Percentiles rank a stretch among this genome's conserved stretches.
Conservation (phyloP, 768 basidiomycete species). For the Panaeolus papilionaceus region DNA sequence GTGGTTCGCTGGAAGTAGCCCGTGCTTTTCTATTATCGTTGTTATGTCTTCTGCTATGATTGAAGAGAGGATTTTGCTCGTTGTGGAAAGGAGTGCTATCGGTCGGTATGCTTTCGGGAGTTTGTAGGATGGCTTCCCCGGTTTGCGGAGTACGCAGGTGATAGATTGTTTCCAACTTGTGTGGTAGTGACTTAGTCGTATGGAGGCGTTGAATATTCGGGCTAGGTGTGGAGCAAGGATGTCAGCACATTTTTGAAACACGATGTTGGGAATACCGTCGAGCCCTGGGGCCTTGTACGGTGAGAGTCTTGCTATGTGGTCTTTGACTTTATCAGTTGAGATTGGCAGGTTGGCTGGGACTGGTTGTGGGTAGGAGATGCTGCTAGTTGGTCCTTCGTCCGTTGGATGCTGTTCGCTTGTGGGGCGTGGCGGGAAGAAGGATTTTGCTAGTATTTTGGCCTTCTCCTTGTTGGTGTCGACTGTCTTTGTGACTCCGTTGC, state of each 20-base stretch:
- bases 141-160: constrained; percentile 42
- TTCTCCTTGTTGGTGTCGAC: constrained; percentile 33
- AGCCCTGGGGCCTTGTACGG: constrained; percentile 38
- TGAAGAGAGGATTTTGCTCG: constrained; percentile 35
- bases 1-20: constrained; percentile 13
- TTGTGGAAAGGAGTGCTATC: constrained; percentile 39
- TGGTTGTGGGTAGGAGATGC: constrained; percentile 37
- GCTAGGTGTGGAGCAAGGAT: constrained; percentile 23
- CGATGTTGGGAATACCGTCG: constrained; percentile 35
- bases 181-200: constrained; percentile 29
- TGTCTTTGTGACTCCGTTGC: not conserved
- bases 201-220: constrained; percentile 25
- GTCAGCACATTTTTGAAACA: constrained; percentile 26
- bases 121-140: constrained; percentile 40
- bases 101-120: constrained; percentile 41
- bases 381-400: constrained; percentile 15
- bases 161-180: constrained; percentile 16
- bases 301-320: constrained; percentile 31
- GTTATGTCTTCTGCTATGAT: constrained; percentile 29
- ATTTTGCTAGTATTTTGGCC: constrained; percentile 23
- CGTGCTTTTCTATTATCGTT: not conserved
- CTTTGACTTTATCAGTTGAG: constrained; percentile 32
- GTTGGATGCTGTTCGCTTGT: not conserved
- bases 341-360: constrained; percentile 26
- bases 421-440: constrained; percentile 36